A percentile compares a stretch with the other conserved stretches of the same genome.
phyloP scores from a whole-genome alignment of 2,329 filamentous ascomycete genomes.

The Penicillium capsulatum region DNA sequence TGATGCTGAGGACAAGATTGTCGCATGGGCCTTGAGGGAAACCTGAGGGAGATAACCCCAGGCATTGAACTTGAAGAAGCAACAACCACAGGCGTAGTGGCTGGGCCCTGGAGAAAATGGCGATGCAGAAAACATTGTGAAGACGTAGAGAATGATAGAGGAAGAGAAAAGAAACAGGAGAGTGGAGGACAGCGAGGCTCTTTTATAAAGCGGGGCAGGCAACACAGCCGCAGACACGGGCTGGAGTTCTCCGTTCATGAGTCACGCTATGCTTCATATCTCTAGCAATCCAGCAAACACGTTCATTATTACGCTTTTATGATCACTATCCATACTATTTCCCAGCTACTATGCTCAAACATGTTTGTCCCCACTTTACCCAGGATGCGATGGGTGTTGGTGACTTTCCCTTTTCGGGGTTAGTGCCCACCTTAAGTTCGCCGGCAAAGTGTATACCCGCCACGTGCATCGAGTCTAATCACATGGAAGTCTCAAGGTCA shows the following conservation, averaged over 20 bases:
- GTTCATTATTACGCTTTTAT: too few species aligned
- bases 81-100: conserved; percentile 5
- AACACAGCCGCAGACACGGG: not conserved
- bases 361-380: too few species aligned
- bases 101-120: not conserved
- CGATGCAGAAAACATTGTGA: too few species aligned
- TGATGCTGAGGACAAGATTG: conserved; percentile 54
- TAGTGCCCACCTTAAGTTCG: too few species aligned
- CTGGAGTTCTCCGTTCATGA: not conserved
- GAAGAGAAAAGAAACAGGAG: not conserved
- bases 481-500: too few species aligned
- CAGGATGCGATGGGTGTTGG: too few species aligned
- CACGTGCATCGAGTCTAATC: too few species aligned
- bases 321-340: too few species aligned
- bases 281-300: too few species aligned
- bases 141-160: not conserved
- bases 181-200: not conserved
- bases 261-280: not conserved
- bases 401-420: too few species aligned
- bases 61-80: not conserved
- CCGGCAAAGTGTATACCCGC: too few species aligned
- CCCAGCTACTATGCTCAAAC: too few species aligned
- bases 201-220: not conserved
- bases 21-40: conserved; percentile 55
- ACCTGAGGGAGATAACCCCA: conserved; percentile 57